These are phyloP conservation scores for Thamnidium elegans DNA, from an alignment of 192 early-diverging fungal species.

Conservation along the genomic window DNA sequence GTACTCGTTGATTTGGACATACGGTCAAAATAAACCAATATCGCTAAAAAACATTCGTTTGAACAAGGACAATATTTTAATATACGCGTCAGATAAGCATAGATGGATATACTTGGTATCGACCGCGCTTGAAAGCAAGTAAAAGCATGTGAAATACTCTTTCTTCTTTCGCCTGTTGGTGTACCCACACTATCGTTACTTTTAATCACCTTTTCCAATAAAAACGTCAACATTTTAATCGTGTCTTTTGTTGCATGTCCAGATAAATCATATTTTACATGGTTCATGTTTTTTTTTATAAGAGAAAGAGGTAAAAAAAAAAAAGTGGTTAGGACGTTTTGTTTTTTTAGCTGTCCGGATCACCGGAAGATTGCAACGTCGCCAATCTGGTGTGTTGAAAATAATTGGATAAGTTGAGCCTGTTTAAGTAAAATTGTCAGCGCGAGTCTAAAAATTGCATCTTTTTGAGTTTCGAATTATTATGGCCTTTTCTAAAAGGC, in stretches of 20 bases:
- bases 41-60: conserved; percentile 85
- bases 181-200: conserved; percentile 47
- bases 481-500: no score
- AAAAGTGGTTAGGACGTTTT: no score
- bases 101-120: conserved; percentile 86
- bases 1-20: conserved; percentile 66
- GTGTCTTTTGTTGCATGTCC: conserved; percentile 57
- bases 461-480: no score
- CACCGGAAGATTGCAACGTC: no score
- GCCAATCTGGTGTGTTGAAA: no score
- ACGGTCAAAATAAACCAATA: conserved; percentile 91
- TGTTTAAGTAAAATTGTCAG: no score
- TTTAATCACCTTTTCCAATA: conserved; percentile 55
- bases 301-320: background rate
- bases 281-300: conserved; percentile 1
- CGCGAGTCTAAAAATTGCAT: no score
- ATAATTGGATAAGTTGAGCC: no score
- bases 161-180: conserved; percentile 22
- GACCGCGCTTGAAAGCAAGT: conserved; percentile 91
- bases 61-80: conserved; percentile 92
- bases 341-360: no score
- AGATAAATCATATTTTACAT: conserved; percentile 53
- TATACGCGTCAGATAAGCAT: conserved; percentile 84
- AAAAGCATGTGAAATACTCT: conserved; percentile 37
- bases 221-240: conserved; percentile 54